phyloP scores from a whole-genome alignment of 352 stramenopile species.

The Phytopythium helicoides region DNA sequence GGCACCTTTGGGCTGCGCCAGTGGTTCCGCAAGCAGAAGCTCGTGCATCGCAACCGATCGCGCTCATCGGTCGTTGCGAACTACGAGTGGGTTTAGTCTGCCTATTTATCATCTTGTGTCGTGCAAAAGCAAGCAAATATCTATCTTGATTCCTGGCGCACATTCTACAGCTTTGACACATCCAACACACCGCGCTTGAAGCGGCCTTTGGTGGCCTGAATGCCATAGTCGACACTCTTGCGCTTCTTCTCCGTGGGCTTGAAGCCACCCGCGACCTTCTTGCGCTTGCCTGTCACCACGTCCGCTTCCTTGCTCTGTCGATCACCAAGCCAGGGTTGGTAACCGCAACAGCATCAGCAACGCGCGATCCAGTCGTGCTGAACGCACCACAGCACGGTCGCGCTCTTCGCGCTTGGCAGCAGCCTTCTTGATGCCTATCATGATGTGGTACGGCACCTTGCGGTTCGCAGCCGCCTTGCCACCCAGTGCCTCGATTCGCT shows the following conservation, averaged over 20 bases:
- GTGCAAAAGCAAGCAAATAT: not conserved
- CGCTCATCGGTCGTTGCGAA: conserved; percentile 43
- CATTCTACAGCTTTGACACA: conserved; percentile 48
- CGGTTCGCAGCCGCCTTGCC: conserved; percentile 56
- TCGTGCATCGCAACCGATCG: conserved; percentile 75
- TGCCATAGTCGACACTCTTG: conserved; percentile 70
- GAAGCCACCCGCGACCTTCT: conserved; percentile 19
- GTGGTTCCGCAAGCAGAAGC: conserved; percentile 83
- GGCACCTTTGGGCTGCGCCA: conserved; percentile 78
- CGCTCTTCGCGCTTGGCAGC: conserved; percentile 43
- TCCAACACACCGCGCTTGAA: conserved; percentile 79
- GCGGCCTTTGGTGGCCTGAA: conserved; percentile 68
- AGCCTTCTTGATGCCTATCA: conserved; percentile 74
- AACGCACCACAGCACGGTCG: conserved; percentile 55
- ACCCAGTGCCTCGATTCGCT: conserved; percentile 67
- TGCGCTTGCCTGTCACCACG: conserved; percentile 69
- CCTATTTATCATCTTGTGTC: conserved; percentile 6
- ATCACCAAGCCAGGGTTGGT: conserved; percentile 3
- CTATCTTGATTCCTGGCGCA: conserved; percentile 5
- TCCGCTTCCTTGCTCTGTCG: conserved; percentile 61
- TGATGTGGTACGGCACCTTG: conserved; percentile 68
- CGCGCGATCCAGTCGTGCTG: too few species aligned
- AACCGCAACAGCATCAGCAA: not conserved
- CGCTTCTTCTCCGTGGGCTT: conserved; percentile 35
- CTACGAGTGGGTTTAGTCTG: conserved; percentile 74